A percentile compares a stretch with the other conserved stretches of the same genome.
These are phyloP conservation scores for Sporothrix sp. DNA, from an alignment of 2,329 filamentous ascomycete species.

Conservation along the genomic window DNA sequence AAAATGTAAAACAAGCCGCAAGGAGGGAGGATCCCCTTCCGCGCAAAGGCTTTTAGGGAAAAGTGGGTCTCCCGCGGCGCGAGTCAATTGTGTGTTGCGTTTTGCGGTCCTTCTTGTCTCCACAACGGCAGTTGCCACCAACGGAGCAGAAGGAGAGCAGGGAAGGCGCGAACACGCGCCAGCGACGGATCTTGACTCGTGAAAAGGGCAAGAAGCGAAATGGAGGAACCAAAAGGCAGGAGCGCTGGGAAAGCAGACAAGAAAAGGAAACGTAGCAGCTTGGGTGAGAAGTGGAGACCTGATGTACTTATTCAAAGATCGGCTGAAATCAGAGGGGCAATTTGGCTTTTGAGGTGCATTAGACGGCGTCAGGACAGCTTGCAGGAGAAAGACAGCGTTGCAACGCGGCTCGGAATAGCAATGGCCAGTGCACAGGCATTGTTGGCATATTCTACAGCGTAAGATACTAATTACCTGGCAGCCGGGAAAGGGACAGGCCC, in stretches of 20 bases:
- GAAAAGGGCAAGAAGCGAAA: neutral
- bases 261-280: constrained; percentile 5
- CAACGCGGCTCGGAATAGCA: neutral
- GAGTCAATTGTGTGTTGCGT: too few relatives aligned
- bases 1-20: neutral
- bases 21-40: neutral
- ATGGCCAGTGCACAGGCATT: too few relatives aligned
- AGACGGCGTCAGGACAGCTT: too few relatives aligned
- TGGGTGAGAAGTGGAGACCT: neutral
- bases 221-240: neutral
- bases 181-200: neutral
- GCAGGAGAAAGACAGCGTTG: too few relatives aligned
- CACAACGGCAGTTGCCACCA: too few relatives aligned
- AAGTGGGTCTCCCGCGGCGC: constrained; percentile 5
- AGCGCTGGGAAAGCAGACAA: neutral
- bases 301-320: neutral
- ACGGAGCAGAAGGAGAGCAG: too few relatives aligned
- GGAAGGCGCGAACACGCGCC: too few relatives aligned
- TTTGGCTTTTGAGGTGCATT: neutral
- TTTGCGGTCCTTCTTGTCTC: too few relatives aligned
- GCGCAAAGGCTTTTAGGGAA: neutral
- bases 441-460: too few relatives aligned
- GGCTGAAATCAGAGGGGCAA: neutral
- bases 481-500: too few relatives aligned
- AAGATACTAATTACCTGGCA: too few relatives aligned